Evolutionary conservation across 495 filamentous ascomycete genomes (phyloP).

Genomic region (Podospora bellae-mahoneyi): DNA sequence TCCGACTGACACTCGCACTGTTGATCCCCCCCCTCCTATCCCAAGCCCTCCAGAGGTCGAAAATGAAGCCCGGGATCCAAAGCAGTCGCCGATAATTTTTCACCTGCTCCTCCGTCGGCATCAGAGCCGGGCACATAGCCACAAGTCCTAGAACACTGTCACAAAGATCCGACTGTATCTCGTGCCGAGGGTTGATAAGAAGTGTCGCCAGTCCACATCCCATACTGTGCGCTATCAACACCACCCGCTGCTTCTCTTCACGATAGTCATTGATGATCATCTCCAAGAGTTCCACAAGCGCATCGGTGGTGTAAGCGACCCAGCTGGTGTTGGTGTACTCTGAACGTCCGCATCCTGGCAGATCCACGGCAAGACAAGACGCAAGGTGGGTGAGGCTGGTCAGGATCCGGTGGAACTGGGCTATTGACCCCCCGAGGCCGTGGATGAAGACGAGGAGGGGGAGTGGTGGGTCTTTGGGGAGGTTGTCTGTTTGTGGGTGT

Average conservation of each 20-base stretch:
- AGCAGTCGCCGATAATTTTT: conserved; percentile 55
- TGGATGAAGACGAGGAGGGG: conserved; percentile 88
- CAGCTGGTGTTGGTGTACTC: conserved; percentile 65
- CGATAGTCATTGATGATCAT: conserved; percentile 69
- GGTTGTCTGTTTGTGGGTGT: conserved; percentile 74
- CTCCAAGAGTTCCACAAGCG: conserved; percentile 69
- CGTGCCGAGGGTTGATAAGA: conserved; percentile 61
- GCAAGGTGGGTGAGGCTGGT: conserved; percentile 78
- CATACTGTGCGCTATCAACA: conserved; percentile 85
- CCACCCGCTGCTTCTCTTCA: conserved; percentile 66
- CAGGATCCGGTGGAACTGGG: conserved; percentile 81
- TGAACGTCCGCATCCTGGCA: conserved; percentile 84
- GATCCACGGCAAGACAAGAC: conserved; percentile 84
- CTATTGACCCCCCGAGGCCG: conserved; percentile 82
- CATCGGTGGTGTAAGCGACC: conserved; percentile 75
- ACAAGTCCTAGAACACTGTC: conserved; percentile 70
- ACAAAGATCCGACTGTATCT: conserved; percentile 44
- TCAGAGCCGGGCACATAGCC: conserved; percentile 72
- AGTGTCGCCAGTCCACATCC: conserved; percentile 75
- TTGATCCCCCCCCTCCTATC: conserved; percentile 75
- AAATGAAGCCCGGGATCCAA: conserved; percentile 64
- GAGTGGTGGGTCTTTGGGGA: conserved; percentile 71
- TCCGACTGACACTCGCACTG: conserved; percentile 73
- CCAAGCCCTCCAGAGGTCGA: conserved; percentile 75
- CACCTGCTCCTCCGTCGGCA: conserved; percentile 54